Evolutionary conservation across 352 stramenopile genomes (phyloP).

Genomic region (Globisporangium sylvaticum): DNA sequence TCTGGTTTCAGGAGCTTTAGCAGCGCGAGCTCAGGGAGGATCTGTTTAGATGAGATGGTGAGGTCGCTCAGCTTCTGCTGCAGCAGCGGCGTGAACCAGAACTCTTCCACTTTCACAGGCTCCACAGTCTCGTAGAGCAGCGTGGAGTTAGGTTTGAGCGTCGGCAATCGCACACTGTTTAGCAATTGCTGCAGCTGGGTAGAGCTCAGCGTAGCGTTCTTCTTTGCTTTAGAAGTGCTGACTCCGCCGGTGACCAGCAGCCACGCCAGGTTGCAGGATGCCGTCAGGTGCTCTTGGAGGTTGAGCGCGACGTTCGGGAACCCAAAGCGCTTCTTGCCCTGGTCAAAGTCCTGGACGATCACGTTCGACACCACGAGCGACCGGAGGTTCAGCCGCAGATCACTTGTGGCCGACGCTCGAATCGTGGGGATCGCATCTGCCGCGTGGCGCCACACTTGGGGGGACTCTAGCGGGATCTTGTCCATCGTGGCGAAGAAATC

Average conservation of each 20-base stretch:
- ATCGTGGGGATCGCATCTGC: not conserved
- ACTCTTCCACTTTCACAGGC: not conserved
- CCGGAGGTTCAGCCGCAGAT: not conserved
- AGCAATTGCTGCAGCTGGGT: not conserved
- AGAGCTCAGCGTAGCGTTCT: not conserved
- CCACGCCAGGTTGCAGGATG: conserved; percentile 3
- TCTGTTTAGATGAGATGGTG: not conserved
- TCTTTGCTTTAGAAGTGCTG: not conserved
- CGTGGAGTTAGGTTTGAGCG: not conserved
- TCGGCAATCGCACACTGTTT: not conserved
- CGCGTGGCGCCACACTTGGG: not conserved
- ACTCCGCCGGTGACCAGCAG: not conserved
- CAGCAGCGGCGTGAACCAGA: not conserved
- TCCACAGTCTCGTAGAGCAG: not conserved
- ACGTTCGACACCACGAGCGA: not conserved
- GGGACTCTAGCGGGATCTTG: not conserved
- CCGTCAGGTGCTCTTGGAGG: not conserved
- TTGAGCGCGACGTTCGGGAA: not conserved
- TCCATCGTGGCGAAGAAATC: not conserved
- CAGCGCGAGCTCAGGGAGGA: not conserved
- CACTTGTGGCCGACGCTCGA: not conserved
- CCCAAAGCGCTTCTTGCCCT: conserved; percentile 3
- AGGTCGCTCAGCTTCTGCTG: not conserved
- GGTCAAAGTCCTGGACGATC: conserved; percentile 2
- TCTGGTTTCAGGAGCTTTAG: not conserved